A percentile compares a stretch with the other conserved stretches of the same genome.
Evolutionary conservation across 805 yeast species (phyloP).

Genomic region (Hemisphaericaspora nanyangensis): DNA sequence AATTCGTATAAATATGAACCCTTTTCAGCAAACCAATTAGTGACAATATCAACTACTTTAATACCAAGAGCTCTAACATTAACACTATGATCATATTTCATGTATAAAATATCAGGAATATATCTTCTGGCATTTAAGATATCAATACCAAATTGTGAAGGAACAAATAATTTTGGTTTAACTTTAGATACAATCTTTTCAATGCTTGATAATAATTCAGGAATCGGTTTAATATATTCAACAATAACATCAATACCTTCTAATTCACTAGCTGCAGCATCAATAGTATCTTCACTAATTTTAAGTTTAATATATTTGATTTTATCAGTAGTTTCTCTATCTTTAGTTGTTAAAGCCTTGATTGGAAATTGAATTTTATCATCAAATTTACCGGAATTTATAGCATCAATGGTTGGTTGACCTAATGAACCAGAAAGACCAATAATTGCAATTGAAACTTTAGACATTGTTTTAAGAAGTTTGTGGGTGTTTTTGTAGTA

Average conservation of each 20-base stretch:
- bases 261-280: slow-evolving; percentile 22
- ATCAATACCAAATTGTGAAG: slow-evolving; percentile 58
- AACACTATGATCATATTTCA: slow-evolving; percentile 5
- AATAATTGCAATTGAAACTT: slow-evolving; percentile 43
- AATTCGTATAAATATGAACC: slow-evolving; percentile 26
- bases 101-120: slow-evolving; percentile 6
- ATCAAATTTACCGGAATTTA: slow-evolving; percentile 41
- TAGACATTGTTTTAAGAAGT: slow-evolving; percentile 5
- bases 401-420: slow-evolving; percentile 41
- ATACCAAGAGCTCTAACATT: slow-evolving; percentile 4
- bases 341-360: slow-evolving; percentile 47
- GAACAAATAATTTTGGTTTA: slow-evolving; percentile 51
- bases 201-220: slow-evolving; percentile 25
- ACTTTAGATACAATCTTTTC: slow-evolving; percentile 33
- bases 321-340: slow-evolving; percentile 26
- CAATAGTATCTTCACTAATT: slow-evolving; percentile 2
- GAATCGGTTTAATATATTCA: slow-evolving; percentile 34
- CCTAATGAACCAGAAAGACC: slow-evolving; percentile 56
- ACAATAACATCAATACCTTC: slow-evolving; percentile 37
- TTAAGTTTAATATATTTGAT: slow-evolving; percentile 39
- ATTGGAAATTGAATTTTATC: slow-evolving; percentile 45
- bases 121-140: slow-evolving; percentile 16
- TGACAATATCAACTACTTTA: slow-evolving; percentile 9
- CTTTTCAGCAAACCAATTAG: slow-evolving; percentile 8
- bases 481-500: not conserved